phyloP scores from a whole-genome alignment of 805 yeast species.

The Yarrowia sp. region DNA sequence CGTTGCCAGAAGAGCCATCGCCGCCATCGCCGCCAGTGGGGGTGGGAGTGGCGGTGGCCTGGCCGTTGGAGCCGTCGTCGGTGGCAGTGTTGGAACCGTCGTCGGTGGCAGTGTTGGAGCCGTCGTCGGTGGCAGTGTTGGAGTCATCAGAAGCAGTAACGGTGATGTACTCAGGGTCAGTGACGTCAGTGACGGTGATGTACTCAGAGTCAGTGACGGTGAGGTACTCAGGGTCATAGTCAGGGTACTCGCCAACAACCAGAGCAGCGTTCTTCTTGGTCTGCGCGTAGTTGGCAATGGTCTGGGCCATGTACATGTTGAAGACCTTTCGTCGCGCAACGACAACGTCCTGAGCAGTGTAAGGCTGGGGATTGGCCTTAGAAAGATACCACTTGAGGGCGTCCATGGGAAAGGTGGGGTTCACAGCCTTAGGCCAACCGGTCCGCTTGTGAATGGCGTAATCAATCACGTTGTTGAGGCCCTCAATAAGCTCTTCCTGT shows the following conservation, averaged over 20 bases:
- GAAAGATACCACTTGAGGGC: not conserved
- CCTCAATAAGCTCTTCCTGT: not conserved
- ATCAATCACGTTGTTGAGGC: not conserved
- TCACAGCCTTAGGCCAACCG: not conserved
- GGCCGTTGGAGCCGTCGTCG: too few relatives aligned
- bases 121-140: too few relatives aligned
- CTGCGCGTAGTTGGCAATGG: not conserved
- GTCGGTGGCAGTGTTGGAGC: not conserved
- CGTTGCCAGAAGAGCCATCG: too few relatives aligned
- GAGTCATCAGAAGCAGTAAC: not conserved
- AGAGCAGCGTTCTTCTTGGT: too few relatives aligned
- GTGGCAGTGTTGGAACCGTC: not conserved
- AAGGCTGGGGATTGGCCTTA: not conserved
- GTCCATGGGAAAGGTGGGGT: not conserved
- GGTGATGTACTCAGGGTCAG: not conserved
- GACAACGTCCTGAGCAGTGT: not conserved
- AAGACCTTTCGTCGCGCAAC: not conserved
- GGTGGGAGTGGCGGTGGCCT: not conserved
- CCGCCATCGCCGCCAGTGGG: not conserved
- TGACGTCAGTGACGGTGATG: not conserved
- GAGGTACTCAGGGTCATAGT: too few relatives aligned
- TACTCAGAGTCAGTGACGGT: too few relatives aligned
- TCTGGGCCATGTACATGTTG: slow-evolving; percentile 7
- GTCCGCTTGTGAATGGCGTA: not conserved
- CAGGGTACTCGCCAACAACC: too few relatives aligned